phyloP scores from a whole-genome alignment of 352 stramenopile species.

The Phytophthora niederhauseri region DNA sequence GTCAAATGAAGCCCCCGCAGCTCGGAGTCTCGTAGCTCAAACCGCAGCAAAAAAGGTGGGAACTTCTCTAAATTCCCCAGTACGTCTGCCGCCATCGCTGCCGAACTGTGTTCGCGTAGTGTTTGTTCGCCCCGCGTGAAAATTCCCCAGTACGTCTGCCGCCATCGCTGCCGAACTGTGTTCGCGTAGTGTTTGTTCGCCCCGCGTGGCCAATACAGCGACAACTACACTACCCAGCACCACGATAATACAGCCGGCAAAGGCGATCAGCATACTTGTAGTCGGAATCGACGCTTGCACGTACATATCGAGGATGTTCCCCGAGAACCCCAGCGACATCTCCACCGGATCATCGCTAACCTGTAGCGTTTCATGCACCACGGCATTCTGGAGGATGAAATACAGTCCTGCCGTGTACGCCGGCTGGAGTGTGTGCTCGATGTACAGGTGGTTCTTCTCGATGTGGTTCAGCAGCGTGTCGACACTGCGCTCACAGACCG shows the following conservation, averaged over 20 bases:
- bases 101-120: conserved; percentile 1
- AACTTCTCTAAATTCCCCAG: conserved; percentile 18
- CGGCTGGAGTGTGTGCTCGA: conserved; percentile 41
- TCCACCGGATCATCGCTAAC: neutral
- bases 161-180: conserved; percentile 4
- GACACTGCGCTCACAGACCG: neutral
- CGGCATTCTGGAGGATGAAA: conserved; percentile 43
- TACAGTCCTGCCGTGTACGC: conserved; percentile 41
- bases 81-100: neutral
- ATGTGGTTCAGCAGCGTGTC: conserved; percentile 6
- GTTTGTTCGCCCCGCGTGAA: neutral
- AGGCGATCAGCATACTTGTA: conserved; percentile 2
- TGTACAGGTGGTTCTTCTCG: conserved; percentile 48
- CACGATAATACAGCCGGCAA: conserved; percentile 9
- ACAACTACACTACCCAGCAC: conserved; percentile 7
- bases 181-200: neutral
- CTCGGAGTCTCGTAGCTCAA: conserved; percentile 5
- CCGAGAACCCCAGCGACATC: conserved; percentile 11
- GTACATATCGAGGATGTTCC: conserved; percentile 18
- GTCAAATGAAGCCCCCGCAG: conserved; percentile 3
- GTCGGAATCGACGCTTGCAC: conserved; percentile 19
- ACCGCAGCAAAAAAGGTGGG: conserved; percentile 10
- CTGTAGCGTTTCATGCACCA: conserved; percentile 12
- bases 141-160: conserved; percentile 15
- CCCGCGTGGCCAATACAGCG: neutral